Conservation (phyloP, 805 yeast species). For the Yarrowia sp. region DNA sequence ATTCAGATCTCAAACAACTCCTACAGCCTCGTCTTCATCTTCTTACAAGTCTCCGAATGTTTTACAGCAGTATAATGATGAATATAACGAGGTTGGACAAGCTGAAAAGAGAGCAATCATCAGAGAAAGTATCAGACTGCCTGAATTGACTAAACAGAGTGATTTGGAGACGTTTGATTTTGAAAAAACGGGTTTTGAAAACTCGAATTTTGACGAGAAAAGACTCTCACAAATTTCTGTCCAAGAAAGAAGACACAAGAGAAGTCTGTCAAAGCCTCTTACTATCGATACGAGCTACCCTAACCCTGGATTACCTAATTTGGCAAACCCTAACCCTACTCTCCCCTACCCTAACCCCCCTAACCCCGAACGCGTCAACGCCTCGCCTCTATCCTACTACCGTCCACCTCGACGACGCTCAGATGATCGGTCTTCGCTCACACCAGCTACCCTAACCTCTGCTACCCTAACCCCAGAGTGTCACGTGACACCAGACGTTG, state of each 20-base stretch:
- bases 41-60: neutral
- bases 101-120: neutral
- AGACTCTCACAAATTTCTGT: too few species aligned
- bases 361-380: slow-evolving; percentile 33
- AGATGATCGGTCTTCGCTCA: slow-evolving; percentile 24
- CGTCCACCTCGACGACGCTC: slow-evolving; percentile 34
- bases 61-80: neutral
- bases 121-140: neutral
- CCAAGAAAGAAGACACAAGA: too few species aligned
- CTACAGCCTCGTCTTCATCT: neutral
- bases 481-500: slow-evolving; percentile 35
- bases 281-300: neutral
- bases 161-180: too few species aligned
- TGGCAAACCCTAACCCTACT: neutral
- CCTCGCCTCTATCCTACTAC: slow-evolving; percentile 29
- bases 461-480: slow-evolving; percentile 30
- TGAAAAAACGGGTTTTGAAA: too few species aligned
- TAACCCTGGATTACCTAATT: too few species aligned
- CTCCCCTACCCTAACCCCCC: neutral
- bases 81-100: neutral
- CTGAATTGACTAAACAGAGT: neutral
- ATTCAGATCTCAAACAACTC: neutral
- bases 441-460: slow-evolving; percentile 29
- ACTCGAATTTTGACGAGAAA: too few species aligned
- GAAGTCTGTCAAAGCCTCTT: neutral